Evolutionary conservation across 2,329 filamentous ascomycete genomes (phyloP).

Genomic region (Madurella fahalii): DNA sequence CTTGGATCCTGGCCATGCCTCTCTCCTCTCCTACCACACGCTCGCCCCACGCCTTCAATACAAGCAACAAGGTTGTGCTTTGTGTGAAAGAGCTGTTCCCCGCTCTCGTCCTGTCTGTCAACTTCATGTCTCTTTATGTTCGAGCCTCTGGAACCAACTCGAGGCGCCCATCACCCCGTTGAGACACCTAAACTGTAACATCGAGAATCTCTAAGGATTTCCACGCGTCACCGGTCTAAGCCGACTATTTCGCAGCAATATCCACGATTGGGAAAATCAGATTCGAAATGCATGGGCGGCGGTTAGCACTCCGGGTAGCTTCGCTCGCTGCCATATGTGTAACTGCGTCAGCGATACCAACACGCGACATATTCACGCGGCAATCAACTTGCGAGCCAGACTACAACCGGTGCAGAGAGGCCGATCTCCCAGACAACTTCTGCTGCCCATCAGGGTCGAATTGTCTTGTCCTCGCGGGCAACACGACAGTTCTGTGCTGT

Average conservation of each 20-base stretch:
- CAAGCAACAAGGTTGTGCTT: constrained; percentile 8
- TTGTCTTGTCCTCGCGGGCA: constrained; percentile 60
- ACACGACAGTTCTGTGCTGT: constrained; percentile 68
- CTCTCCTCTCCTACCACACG: constrained; percentile 6
- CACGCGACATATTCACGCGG: constrained; percentile 39
- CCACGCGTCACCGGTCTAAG: neutral
- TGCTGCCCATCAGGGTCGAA: constrained; percentile 55
- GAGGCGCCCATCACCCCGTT: neutral
- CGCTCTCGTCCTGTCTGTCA: neutral
- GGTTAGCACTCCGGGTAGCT: constrained; percentile 33
- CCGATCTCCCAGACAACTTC: constrained; percentile 58
- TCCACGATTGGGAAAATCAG: neutral
- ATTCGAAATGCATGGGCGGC: constrained; percentile 29
- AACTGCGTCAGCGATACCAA: constrained; percentile 36
- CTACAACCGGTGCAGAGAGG: constrained; percentile 49
- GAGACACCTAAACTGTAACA: neutral
- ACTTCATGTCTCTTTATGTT: constrained; percentile 7
- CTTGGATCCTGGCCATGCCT: neutral
- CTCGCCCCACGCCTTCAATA: neutral
- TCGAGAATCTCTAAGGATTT: neutral
- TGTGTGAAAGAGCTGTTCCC: constrained; percentile 2
- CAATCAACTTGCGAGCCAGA: constrained; percentile 49
- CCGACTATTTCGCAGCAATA: neutral
- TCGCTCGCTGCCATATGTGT: constrained; percentile 36
- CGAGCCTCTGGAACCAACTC: constrained; percentile 1